Conservation (phyloP, 2,329 filamentous ascomycete species). For the Microdochium trichocladiopsis region DNA sequence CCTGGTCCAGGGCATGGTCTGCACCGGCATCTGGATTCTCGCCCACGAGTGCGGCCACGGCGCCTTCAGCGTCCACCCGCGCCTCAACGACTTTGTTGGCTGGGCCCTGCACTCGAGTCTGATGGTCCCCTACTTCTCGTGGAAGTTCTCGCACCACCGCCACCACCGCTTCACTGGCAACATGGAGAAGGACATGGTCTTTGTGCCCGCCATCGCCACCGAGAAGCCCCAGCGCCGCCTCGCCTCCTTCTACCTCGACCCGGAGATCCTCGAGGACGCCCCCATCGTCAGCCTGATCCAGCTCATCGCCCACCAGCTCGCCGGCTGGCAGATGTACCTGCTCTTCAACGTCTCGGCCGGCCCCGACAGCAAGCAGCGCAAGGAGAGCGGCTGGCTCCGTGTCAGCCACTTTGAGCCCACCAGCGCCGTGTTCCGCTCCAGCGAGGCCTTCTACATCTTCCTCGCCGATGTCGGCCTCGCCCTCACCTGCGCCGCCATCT, state of each 20-base stretch:
- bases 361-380: constrained; percentile 36
- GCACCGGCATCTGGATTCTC: constrained; percentile 64
- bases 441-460: constrained; percentile 47
- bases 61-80: constrained; percentile 51
- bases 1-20: constrained; percentile 57
- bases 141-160: constrained; percentile 63
- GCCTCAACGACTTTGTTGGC: constrained; percentile 54
- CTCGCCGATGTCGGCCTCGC: constrained; percentile 54
- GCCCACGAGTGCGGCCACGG: constrained; percentile 67
- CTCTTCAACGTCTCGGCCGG: constrained; percentile 50
- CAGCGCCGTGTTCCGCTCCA: constrained; percentile 52
- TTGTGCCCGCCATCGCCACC: constrained; percentile 44
- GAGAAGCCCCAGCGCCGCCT: constrained; percentile 25
- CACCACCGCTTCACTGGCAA: constrained; percentile 65
- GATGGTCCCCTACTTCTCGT: constrained; percentile 65
- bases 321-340: constrained; percentile 59
- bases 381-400: constrained; percentile 31
- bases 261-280: constrained; percentile 56
- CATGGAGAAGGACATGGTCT: constrained; percentile 61
- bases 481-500: constrained; percentile 42
- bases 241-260: constrained; percentile 25
- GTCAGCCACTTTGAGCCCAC: constrained; percentile 55
- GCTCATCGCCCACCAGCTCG: constrained; percentile 54
- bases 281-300: constrained; percentile 47
- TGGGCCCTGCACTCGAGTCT: constrained; percentile 60